These are phyloP conservation scores for Colletotrichum gigasporum DNA, from an alignment of 2,329 filamentous ascomycete genomes.

Conservation along the genomic window DNA sequence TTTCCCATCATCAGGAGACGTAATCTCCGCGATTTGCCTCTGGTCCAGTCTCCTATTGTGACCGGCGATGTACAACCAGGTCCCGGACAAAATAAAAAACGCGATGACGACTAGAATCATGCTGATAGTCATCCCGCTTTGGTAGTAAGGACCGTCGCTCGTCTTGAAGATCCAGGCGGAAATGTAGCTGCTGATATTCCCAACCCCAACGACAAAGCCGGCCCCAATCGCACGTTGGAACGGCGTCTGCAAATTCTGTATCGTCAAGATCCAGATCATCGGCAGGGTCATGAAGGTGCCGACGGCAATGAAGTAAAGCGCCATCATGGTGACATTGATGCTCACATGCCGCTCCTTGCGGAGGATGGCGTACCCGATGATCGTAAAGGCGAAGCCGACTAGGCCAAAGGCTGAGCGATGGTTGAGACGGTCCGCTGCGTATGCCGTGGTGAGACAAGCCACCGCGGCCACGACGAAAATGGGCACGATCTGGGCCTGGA, in stretches of 20 bases:
- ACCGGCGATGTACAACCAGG: constrained; percentile 22
- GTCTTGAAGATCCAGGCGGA: constrained; percentile 35
- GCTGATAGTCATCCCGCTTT: constrained; percentile 27
- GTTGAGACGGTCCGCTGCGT: constrained; percentile 27
- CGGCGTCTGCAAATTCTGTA: constrained; percentile 31
- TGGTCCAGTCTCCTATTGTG: constrained; percentile 20
- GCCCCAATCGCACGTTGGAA: constrained; percentile 36
- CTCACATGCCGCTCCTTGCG: not conserved
- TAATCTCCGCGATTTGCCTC: not conserved
- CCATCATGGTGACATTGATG: constrained; percentile 28
- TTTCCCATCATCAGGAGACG: not conserved
- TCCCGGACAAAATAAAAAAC: not conserved
- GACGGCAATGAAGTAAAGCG: constrained; percentile 31
- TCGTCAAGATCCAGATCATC: constrained; percentile 32
- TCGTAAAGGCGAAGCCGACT: constrained; percentile 24
- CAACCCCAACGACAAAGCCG: constrained; percentile 50
- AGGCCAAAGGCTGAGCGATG: constrained; percentile 32
- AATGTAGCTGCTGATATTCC: constrained; percentile 41
- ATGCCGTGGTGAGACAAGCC: constrained; percentile 26
- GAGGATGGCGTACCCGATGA: constrained; percentile 29
- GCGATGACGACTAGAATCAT: constrained; percentile 25
- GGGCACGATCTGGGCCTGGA: constrained; percentile 33
- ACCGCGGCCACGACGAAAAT: constrained; percentile 32
- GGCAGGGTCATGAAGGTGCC: constrained; percentile 32
- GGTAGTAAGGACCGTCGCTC: constrained; percentile 30